phyloP scores from a whole-genome alignment of 1,139 yeast species.

The Scheffersomyces quercinus region DNA sequence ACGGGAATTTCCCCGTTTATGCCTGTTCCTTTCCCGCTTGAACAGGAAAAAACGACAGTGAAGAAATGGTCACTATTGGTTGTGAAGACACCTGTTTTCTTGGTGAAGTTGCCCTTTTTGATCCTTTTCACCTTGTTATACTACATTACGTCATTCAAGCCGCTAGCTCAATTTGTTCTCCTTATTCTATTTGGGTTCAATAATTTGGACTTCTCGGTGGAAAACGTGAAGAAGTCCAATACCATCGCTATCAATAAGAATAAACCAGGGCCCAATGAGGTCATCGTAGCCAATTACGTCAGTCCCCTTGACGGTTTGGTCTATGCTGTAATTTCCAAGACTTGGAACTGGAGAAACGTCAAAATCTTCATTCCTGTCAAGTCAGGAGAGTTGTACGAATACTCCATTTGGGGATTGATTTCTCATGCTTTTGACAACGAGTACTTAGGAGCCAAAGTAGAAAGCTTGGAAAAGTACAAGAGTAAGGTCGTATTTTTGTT shows the following conservation, averaged over 20 bases:
- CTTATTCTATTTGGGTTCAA: conserved; percentile 26
- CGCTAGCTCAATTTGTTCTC: conserved; percentile 8
- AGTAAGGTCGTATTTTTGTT: conserved; percentile 49
- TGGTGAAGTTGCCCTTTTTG: conserved; percentile 27
- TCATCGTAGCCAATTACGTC: conserved; percentile 53
- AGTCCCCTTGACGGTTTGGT: conserved; percentile 56
- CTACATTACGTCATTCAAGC: conserved; percentile 9
- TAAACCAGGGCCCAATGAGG: conserved; percentile 42
- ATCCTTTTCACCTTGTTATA: conserved; percentile 5
- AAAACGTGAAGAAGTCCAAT: conserved; percentile 53
- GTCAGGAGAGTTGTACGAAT: conserved; percentile 34
- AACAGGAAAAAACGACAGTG: conserved; percentile 7
- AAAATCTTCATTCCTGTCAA: conserved; percentile 47
- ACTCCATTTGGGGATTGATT: conserved; percentile 38
- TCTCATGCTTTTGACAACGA: conserved; percentile 25
- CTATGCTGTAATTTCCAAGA: conserved; percentile 28
- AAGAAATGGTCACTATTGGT: conserved; percentile 6
- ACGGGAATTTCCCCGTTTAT: conserved; percentile 82
- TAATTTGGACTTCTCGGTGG: conserved; percentile 43
- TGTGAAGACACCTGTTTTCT: conserved; percentile 19
- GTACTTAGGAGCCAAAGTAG: conserved; percentile 13
- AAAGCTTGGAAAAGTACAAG: conserved; percentile 21
- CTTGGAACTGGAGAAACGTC: conserved; percentile 26
- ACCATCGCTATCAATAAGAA: conserved; percentile 26
- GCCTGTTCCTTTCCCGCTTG: conserved; percentile 34